Percentiles rank a stretch among this genome's conserved stretches.
Evolutionary conservation across 148 eudicot genomes (phyloP).

Genomic region (Fallopia convolvulus): DNA sequence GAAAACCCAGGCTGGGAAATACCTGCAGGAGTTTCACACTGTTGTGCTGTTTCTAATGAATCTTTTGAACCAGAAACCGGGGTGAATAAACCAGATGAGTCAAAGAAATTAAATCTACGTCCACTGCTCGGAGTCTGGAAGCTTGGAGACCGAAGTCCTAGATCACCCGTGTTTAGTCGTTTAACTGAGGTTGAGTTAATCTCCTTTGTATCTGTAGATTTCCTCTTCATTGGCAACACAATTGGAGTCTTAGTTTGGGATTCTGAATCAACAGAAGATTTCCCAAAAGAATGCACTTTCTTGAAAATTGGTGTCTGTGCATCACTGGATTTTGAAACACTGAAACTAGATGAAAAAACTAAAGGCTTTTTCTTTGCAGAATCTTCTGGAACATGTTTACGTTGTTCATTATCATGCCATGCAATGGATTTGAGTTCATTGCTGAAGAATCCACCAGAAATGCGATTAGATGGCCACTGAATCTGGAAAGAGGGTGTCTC

Average conservation of each 20-base stretch:
- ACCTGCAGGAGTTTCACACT: slow-evolving; percentile 22
- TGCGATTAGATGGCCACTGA: slow-evolving; percentile 83
- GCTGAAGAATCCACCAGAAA: slow-evolving; percentile 46
- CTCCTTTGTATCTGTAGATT: slow-evolving; percentile 62
- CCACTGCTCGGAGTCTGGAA: slow-evolving; percentile 45
- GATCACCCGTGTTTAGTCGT: slow-evolving; percentile 52
- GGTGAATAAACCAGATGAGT: slow-evolving; percentile 35
- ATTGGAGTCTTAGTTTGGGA: slow-evolving; percentile 54
- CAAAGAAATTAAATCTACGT: slow-evolving; percentile 54
- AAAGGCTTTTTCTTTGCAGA: slow-evolving; percentile 53
- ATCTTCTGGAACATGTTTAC: slow-evolving; percentile 37
- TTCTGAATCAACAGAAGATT: slow-evolving; percentile 41
- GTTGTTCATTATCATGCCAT: slow-evolving; percentile 30
- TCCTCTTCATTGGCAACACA: slow-evolving; percentile 77
- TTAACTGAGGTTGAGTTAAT: slow-evolving; percentile 36
- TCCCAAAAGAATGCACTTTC: slow-evolving; percentile 27
- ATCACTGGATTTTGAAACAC: slow-evolving; percentile 38
- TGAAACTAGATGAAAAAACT: slow-evolving; percentile 38
- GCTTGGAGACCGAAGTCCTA: slow-evolving; percentile 52
- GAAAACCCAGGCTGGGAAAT: slow-evolving; percentile 35
- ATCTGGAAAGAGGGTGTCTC: slow-evolving; percentile 55
- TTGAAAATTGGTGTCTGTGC: slow-evolving; percentile 29
- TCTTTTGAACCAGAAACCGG: slow-evolving; percentile 51
- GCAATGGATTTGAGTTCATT: slow-evolving; percentile 28
- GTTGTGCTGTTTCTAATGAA: slow-evolving; percentile 35